Conservation (phyloP, 352 stramenopile species). For the Pythium phragmiticola region DNA sequence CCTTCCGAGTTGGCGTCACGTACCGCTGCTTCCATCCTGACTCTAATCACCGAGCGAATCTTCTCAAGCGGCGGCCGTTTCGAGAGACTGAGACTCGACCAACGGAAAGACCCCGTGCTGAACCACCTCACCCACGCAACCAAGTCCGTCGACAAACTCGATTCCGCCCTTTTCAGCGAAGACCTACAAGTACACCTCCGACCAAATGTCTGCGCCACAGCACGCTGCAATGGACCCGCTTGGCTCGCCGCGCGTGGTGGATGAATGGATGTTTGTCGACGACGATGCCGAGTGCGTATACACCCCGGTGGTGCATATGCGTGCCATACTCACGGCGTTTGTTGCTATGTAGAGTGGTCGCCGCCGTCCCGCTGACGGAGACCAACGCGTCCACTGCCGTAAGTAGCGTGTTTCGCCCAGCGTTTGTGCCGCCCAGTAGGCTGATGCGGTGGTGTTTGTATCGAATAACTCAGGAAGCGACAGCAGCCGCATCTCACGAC, state of each 20-base stretch:
- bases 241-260: constrained; percentile 28
- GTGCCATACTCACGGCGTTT: neutral
- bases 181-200: neutral
- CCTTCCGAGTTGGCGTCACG: constrained; percentile 6
- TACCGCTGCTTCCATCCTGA: neutral
- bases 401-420: neutral
- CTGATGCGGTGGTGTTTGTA: neutral
- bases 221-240: constrained; percentile 11
- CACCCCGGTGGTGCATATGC: neutral
- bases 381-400: neutral
- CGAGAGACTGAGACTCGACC: neutral
- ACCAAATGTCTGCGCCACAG: neutral
- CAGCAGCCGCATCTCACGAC: neutral
- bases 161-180: neutral
- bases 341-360: constrained; percentile 39
- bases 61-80: constrained; percentile 12
- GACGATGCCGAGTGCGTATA: constrained; percentile 59
- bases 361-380: constrained; percentile 28
- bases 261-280: constrained; percentile 74
- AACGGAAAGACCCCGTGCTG: neutral
- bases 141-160: neutral
- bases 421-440: neutral
- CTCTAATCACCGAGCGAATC: neutral
- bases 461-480: neutral
- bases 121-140: neutral